Conservation (phyloP, 2,329 filamentous ascomycete species). For the Paracorniculantispora psalliotae region DNA sequence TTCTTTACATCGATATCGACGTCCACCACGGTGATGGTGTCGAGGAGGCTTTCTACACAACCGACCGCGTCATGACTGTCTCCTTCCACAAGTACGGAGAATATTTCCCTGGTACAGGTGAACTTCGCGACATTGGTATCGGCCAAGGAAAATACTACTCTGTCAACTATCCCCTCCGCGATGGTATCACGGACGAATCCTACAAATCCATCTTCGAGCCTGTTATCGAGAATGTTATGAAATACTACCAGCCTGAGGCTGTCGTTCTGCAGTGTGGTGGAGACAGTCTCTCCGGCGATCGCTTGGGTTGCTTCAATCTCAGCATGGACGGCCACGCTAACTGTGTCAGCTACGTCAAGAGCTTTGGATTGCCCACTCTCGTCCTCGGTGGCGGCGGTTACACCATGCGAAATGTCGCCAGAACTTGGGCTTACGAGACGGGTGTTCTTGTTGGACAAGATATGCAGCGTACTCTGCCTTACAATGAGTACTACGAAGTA, state of each 20-base stretch:
- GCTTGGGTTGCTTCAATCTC: conserved; percentile 93
- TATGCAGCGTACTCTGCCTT: conserved; percentile 79
- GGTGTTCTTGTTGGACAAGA: conserved; percentile 79
- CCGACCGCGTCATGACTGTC: conserved; percentile 86
- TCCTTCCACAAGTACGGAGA: conserved; percentile 97
- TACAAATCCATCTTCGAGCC: conserved; percentile 90
- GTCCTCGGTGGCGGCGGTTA: conserved; percentile 94
- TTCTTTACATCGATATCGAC: conserved; percentile 97
- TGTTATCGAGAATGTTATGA: conserved; percentile 82
- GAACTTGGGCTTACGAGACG: conserved; percentile 96
- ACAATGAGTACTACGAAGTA: conserved; percentile 90
- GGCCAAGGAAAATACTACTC: conserved; percentile 86
- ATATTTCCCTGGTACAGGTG: conserved; percentile 91
- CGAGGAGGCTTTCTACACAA: conserved; percentile 89
- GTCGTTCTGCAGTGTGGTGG: conserved; percentile 96
- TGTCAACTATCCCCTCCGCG: conserved; percentile 85
- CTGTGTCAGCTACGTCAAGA: conserved; percentile 89
- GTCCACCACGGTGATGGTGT: conserved; percentile 92
- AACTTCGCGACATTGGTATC: conserved; percentile 78
- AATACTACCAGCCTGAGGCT: conserved; percentile 81
- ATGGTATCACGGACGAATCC: conserved; percentile 83
- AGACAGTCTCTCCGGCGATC: conserved; percentile 89
- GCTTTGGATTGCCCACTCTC: conserved; percentile 77
- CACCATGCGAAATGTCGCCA: conserved; percentile 93
- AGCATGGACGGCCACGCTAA: conserved; percentile 95